These are phyloP conservation scores for Perkinsela sp. DNA, from an alignment of 208 protist species.

Conservation along the genomic window DNA sequence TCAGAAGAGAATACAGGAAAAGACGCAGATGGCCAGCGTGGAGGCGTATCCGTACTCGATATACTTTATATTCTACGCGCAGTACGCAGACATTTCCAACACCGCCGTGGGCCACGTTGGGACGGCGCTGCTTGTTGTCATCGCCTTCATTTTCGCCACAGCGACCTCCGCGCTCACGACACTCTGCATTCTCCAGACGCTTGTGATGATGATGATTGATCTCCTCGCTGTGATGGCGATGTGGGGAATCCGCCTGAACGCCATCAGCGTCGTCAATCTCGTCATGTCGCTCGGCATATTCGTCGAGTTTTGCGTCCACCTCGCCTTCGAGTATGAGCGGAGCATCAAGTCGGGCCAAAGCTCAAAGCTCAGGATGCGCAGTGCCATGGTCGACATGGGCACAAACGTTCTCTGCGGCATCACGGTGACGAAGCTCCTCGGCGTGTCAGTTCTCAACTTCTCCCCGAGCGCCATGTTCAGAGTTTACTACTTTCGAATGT, in stretches of 20 bases:
- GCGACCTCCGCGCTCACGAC: constrained; percentile 6
- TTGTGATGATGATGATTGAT: constrained; percentile 11
- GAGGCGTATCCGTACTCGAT: constrained; percentile 12
- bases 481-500: constrained; percentile 24
- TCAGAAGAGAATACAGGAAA: not conserved
- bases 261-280: constrained; percentile 22
- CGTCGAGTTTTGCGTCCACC: constrained; percentile 30
- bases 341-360: not conserved
- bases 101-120: constrained; percentile 7
- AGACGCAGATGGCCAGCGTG: not conserved
- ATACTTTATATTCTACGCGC: constrained; percentile 26
- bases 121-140: constrained; percentile 7
- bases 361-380: not conserved
- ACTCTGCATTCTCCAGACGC: constrained; percentile 8
- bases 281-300: constrained; percentile 23
- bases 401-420: constrained; percentile 11
- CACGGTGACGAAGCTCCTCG: constrained; percentile 17
- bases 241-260: constrained; percentile 17
- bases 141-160: constrained; percentile 8
- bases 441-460: constrained; percentile 16
- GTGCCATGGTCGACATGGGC: constrained; percentile 7
- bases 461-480: constrained; percentile 8
- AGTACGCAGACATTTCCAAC: constrained; percentile 12
- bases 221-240: constrained; percentile 15
- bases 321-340: constrained; percentile 4